phyloP scores from a whole-genome alignment of 495 filamentous ascomycete genomes.

The Hypoxylon intermedium region DNA sequence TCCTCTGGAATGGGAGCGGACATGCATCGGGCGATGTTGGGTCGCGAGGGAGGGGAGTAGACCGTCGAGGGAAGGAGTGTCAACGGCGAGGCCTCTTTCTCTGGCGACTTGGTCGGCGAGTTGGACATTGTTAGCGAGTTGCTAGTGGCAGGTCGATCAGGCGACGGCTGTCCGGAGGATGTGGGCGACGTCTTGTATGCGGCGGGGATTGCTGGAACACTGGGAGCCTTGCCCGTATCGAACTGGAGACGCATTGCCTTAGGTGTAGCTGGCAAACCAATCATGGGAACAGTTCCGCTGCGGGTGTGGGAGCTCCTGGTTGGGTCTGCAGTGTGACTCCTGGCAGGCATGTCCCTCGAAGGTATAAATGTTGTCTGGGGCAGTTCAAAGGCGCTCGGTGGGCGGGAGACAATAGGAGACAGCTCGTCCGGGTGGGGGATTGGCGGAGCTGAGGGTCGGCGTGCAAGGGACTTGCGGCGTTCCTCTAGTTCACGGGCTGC shows the following conservation, averaged over 20 bases:
- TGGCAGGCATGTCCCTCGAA: slow-evolving; percentile 48
- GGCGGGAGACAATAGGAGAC: slow-evolving; percentile 48
- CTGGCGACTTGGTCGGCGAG: slow-evolving; percentile 34
- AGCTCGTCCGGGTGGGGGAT: slow-evolving; percentile 78
- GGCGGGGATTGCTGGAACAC: slow-evolving; percentile 71
- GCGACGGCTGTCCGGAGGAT: slow-evolving; percentile 40
- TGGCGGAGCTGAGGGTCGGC: slow-evolving; percentile 76
- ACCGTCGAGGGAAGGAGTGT: slow-evolving; percentile 66
- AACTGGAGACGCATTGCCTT: slow-evolving; percentile 84
- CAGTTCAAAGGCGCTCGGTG: slow-evolving; percentile 53
- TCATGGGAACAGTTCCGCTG: slow-evolving; percentile 56
- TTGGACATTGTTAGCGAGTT: slow-evolving; percentile 40
- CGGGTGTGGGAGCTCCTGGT: slow-evolving; percentile 50
- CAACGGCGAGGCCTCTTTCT: slow-evolving; percentile 36
- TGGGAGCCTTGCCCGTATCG: slow-evolving; percentile 63
- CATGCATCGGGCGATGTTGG: slow-evolving; percentile 69
- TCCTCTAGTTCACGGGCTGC: slow-evolving; percentile 89
- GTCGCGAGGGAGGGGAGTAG: slow-evolving; percentile 65
- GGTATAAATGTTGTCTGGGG: slow-evolving; percentile 51
- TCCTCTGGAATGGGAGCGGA: slow-evolving; percentile 74
- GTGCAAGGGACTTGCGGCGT: slow-evolving; percentile 79
- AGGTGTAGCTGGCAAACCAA: slow-evolving; percentile 84
- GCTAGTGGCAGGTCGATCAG: slow-evolving; percentile 36
- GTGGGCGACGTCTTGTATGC: slow-evolving; percentile 48
- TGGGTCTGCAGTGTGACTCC: slow-evolving; percentile 56